Conservation (phyloP, 805 yeast genomes). For the Saturnispora saitoi region DNA sequence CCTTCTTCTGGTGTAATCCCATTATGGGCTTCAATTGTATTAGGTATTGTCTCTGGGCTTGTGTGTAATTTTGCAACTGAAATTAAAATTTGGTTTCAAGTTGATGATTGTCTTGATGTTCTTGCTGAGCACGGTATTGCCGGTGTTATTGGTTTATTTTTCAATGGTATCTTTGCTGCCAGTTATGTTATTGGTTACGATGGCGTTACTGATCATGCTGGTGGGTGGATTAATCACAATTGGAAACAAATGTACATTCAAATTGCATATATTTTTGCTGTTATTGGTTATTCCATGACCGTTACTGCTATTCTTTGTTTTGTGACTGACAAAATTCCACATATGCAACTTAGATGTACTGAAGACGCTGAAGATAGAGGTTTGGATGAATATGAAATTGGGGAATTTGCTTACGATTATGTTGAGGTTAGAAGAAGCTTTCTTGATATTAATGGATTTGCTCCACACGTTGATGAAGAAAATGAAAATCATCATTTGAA, state of each 20-base stretch:
- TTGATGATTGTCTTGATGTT: slow-evolving; percentile 91
- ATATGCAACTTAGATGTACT: slow-evolving; percentile 66
- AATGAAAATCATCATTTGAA: background rate
- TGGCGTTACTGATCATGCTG: slow-evolving; percentile 71
- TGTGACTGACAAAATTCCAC: slow-evolving; percentile 71
- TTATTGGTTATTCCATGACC: slow-evolving; percentile 62
- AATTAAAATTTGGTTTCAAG: slow-evolving; percentile 66
- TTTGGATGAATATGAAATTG: slow-evolving; percentile 93
- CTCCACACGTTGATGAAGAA: background rate
- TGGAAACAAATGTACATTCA: slow-evolving; percentile 89
- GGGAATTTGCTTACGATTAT: slow-evolving; percentile 97
- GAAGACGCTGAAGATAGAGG: slow-evolving; percentile 85
- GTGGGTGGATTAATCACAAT: slow-evolving; percentile 90
- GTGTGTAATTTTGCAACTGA: slow-evolving; percentile 88
- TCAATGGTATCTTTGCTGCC: slow-evolving; percentile 82
- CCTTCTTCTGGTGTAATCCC: slow-evolving; percentile 91
- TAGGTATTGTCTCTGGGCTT: slow-evolving; percentile 74
- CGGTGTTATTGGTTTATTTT: slow-evolving; percentile 82
- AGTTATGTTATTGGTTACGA: slow-evolving; percentile 87
- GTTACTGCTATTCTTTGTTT: slow-evolving; percentile 73
- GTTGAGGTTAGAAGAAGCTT: slow-evolving; percentile 94
- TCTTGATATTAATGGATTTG: slow-evolving; percentile 33
- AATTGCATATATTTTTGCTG: slow-evolving; percentile 72
- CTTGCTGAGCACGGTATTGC: slow-evolving; percentile 99
- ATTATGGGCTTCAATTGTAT: slow-evolving; percentile 79